A percentile compares a stretch with the other conserved stretches of the same genome.
phyloP scores from a whole-genome alignment of 1,284 basidiomycete species.

The Ganoderma lucidum region DNA sequence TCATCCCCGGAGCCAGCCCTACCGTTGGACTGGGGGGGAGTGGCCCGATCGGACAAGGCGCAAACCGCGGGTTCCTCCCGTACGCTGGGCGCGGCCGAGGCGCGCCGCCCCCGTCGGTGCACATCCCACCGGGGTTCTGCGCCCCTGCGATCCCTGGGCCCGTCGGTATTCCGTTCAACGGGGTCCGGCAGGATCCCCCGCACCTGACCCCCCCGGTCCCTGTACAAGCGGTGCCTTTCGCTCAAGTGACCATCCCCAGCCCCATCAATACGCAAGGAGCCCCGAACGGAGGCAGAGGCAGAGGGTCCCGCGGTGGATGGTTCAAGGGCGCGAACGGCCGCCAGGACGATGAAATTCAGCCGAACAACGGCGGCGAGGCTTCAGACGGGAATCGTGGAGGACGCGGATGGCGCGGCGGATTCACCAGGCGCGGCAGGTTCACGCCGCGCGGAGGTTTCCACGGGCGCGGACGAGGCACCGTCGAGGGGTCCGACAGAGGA shows the following conservation, averaged over 20 bases:
- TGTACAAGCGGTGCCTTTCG: background rate
- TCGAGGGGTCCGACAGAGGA: background rate
- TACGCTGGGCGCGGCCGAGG: background rate
- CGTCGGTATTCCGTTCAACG: background rate
- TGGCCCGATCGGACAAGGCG: background rate
- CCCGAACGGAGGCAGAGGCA: background rate
- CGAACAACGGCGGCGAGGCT: background rate
- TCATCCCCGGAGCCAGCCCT: background rate
- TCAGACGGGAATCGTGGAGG: background rate
- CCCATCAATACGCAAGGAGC: background rate
- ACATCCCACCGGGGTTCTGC: background rate
- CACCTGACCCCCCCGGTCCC: background rate
- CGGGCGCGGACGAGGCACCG: background rate
- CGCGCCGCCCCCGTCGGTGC: background rate
- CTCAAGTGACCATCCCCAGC: background rate
- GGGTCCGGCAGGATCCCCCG: background rate
- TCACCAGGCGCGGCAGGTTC: background rate
- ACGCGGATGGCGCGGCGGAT: slow-evolving; percentile 2
- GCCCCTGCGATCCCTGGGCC: background rate
- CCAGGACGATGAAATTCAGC: background rate
- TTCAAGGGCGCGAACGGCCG: background rate
- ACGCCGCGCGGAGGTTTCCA: background rate
- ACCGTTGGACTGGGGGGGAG: background rate
- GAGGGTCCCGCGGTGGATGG: background rate
- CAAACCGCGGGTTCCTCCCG: background rate